Evolutionary conservation across 2,329 filamentous ascomycete genomes (phyloP).

Genomic region (Plenodomus lindquistii): DNA sequence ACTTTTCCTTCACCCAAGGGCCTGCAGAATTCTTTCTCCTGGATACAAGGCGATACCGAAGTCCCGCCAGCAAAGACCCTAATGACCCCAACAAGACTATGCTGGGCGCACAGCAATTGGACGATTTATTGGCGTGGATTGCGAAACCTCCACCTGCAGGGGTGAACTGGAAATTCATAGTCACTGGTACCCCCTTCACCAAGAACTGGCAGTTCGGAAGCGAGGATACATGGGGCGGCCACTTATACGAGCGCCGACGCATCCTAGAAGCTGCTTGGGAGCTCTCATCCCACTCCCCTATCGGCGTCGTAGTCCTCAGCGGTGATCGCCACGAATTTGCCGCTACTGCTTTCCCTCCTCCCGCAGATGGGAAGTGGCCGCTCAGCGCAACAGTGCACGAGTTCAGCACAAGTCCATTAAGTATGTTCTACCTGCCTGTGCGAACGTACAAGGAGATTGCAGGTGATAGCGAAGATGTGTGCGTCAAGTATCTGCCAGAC

Average conservation of each 20-base stretch:
- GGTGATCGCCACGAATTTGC: constrained; percentile 98
- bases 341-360: constrained; percentile 73
- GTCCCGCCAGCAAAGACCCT: constrained; percentile 64
- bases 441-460: constrained; percentile 77
- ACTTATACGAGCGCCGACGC: constrained; percentile 74
- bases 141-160: constrained; percentile 71
- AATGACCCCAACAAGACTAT: constrained; percentile 76
- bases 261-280: constrained; percentile 94
- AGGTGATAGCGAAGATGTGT: constrained; percentile 78
- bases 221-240: constrained; percentile 92
- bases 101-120: constrained; percentile 78
- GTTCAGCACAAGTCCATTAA: constrained; percentile 88
- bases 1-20: constrained; percentile 87
- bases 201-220: constrained; percentile 95
- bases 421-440: constrained; percentile 89
- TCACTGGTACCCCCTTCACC: constrained; percentile 90
- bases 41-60: constrained; percentile 87
- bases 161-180: constrained; percentile 90
- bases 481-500: constrained; percentile 82
- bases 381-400: constrained; percentile 68
- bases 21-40: constrained; percentile 94
- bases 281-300: constrained; percentile 68
- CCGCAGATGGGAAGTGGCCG: constrained; percentile 63
- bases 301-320: constrained; percentile 81
- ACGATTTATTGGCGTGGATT: constrained; percentile 79